Conservation (phyloP, 495 filamentous ascomycete genomes). For the Polyplosphaeria fusca region DNA sequence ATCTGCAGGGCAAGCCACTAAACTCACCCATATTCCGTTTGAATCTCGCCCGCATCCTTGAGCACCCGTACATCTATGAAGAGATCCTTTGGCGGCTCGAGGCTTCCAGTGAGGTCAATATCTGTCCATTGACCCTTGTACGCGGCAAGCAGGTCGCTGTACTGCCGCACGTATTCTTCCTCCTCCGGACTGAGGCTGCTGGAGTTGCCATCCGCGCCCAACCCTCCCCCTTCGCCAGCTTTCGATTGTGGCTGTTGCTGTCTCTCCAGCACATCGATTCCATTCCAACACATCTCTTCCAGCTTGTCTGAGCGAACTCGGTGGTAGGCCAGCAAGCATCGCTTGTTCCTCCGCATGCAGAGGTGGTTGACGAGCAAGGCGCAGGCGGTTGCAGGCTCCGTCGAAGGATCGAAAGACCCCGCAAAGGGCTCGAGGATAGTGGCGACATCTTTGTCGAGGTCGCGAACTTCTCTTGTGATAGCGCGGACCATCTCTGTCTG, state of each 20-base stretch:
- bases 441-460: slow-evolving; percentile 86
- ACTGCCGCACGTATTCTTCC: slow-evolving; percentile 91
- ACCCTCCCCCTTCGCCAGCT: slow-evolving; percentile 39
- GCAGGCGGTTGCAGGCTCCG: slow-evolving; percentile 80
- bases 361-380: slow-evolving; percentile 89
- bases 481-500: slow-evolving; percentile 87
- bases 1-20: background rate
- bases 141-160: slow-evolving; percentile 85
- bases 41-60: slow-evolving; percentile 97
- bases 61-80: slow-evolving; percentile 97
- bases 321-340: slow-evolving; percentile 93
- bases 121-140: slow-evolving; percentile 99
- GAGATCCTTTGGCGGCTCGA: slow-evolving; percentile 90
- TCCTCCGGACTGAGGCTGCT: slow-evolving; percentile 95
- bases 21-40: slow-evolving; percentile 96
- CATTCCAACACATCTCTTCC: slow-evolving; percentile 91
- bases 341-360: slow-evolving; percentile 93
- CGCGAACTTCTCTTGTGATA: slow-evolving; percentile 86
- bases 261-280: slow-evolving; percentile 69
- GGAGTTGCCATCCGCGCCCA: slow-evolving; percentile 45
- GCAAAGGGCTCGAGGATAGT: slow-evolving; percentile 77
- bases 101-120: slow-evolving; percentile 89
- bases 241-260: slow-evolving; percentile 48
- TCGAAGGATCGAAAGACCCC: slow-evolving; percentile 78
- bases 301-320: slow-evolving; percentile 84